Conservation (phyloP, 73 alveolate genomes). For the Symbiodinium pilosum region DNA sequence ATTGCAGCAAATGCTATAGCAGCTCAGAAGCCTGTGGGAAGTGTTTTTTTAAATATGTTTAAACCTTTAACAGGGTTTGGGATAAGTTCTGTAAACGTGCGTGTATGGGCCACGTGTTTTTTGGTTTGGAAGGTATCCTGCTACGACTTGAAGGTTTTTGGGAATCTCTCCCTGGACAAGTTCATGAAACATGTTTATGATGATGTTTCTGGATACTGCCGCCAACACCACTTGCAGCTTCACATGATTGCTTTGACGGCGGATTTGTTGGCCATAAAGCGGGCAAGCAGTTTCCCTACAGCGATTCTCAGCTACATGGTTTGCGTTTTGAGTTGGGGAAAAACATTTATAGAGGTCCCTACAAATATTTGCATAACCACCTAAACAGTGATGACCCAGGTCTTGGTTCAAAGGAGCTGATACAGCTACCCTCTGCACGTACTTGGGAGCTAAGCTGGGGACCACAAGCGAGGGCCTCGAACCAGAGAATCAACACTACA, state of each 20-base stretch:
- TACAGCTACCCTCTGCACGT: too few species aligned
- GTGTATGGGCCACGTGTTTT: neutral
- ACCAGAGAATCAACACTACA: too few species aligned
- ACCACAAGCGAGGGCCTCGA: too few species aligned
- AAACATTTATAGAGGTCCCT: too few species aligned
- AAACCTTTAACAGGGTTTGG: too few species aligned
- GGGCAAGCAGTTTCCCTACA: neutral
- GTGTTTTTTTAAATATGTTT: neutral
- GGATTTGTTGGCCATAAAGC: neutral
- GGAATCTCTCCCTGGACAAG: neutral
- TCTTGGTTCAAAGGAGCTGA: too few species aligned
- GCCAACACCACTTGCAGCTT: neutral
- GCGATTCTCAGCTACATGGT: neutral
- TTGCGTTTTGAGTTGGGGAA: too few species aligned
- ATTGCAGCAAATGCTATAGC: constrained; percentile 25
- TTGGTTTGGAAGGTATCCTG: neutral
- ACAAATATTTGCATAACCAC: too few species aligned
- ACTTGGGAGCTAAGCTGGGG: too few species aligned
- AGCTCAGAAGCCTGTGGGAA: too few species aligned
- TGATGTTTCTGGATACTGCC: neutral
- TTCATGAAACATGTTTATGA: neutral
- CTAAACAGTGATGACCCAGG: too few species aligned
- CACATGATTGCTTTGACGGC: neutral
- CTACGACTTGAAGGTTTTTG: neutral
- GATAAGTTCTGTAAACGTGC: too few species aligned